Percentiles rank a stretch among this genome's conserved stretches.
phyloP scores from a whole-genome alignment of 345 rosid species.

The Syzygium grande region DNA sequence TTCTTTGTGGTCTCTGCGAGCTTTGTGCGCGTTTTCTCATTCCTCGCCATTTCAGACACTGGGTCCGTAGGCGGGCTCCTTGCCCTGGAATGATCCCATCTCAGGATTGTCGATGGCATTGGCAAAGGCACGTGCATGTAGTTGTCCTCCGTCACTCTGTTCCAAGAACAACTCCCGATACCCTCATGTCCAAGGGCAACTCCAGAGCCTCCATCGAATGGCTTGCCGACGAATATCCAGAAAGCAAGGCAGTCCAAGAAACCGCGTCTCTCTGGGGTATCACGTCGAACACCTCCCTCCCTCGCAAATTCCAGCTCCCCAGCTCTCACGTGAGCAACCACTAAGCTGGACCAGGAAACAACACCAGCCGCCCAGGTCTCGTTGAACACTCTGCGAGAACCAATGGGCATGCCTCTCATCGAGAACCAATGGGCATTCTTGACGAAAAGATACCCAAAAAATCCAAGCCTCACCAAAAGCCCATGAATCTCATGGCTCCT shows the following conservation, averaged over 20 bases:
- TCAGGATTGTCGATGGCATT: too few species aligned
- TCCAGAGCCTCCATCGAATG: constrained; percentile 10
- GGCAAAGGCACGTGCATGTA: too few species aligned
- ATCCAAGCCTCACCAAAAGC: background rate
- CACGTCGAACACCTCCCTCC: constrained; percentile 9
- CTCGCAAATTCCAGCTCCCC: constrained; percentile 14
- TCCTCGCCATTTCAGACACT: too few species aligned
- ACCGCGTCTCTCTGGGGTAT: constrained; percentile 16
- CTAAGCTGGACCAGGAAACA: constrained; percentile 17
- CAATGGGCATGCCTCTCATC: too few species aligned
- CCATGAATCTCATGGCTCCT: background rate
- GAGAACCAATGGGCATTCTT: too few species aligned
- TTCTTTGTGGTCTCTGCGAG: too few species aligned
- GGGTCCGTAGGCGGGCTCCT: too few species aligned
- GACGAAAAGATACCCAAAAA: background rate
- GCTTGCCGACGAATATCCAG: constrained; percentile 9
- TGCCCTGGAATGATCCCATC: too few species aligned
- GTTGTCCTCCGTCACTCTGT: too few species aligned
- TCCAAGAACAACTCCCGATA: background rate
- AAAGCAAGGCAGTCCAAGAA: constrained; percentile 21
- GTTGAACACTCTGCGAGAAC: constrained; percentile 9
- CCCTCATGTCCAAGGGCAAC: constrained; percentile 1
- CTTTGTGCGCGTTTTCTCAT: too few species aligned
- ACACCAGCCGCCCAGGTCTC: constrained; percentile 12
- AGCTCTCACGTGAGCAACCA: constrained; percentile 8